A percentile compares a stretch with the other conserved stretches of the same genome.
These are phyloP conservation scores for Gentiana dahurica DNA, from an alignment of 257 asterid species.

Conservation along the genomic window DNA sequence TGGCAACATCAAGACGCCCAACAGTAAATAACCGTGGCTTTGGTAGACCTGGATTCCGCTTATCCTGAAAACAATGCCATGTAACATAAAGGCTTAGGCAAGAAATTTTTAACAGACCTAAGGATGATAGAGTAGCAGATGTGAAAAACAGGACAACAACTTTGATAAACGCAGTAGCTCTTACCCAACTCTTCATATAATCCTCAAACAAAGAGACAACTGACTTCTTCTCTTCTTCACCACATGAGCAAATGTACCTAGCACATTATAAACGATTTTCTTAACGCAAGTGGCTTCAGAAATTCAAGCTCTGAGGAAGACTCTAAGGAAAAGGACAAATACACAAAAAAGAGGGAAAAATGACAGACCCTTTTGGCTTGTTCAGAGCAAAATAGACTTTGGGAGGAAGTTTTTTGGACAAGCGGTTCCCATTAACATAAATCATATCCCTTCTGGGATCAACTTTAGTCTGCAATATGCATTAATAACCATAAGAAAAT, in stretches of 20 bases:
- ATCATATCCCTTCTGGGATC: slow-evolving; percentile 84
- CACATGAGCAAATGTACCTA: slow-evolving; percentile 96
- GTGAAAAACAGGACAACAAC: neutral
- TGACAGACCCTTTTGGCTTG: slow-evolving; percentile 95
- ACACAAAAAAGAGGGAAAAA: slow-evolving; percentile 9
- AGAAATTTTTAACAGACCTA: neutral
- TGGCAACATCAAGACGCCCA: slow-evolving; percentile 97
- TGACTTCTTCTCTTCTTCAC: slow-evolving; percentile 84
- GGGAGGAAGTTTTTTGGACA: slow-evolving; percentile 82
- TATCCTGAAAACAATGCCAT: slow-evolving; percentile 32
- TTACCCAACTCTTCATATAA: slow-evolving; percentile 76
- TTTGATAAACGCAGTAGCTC: slow-evolving; percentile 7
- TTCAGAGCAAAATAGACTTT: slow-evolving; percentile 90
- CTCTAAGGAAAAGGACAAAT: too few species aligned
- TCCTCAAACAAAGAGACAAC: slow-evolving; percentile 68
- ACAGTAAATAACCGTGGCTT: slow-evolving; percentile 86
- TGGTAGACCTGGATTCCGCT: slow-evolving; percentile 62
- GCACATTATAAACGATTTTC: slow-evolving; percentile 11
- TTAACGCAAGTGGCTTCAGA: slow-evolving; percentile 12
- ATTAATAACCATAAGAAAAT: neutral
- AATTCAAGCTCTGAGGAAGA: slow-evolving; percentile 8
- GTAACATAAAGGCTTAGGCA: neutral
- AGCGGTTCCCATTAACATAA: slow-evolving; percentile 78
- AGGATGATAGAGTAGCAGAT: neutral
- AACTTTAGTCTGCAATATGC: slow-evolving; percentile 68